Percentiles rank a stretch among this genome's conserved stretches.
Conservation (phyloP, 2,329 filamentous ascomycete genomes). For the Fusarium decemcellulare region DNA sequence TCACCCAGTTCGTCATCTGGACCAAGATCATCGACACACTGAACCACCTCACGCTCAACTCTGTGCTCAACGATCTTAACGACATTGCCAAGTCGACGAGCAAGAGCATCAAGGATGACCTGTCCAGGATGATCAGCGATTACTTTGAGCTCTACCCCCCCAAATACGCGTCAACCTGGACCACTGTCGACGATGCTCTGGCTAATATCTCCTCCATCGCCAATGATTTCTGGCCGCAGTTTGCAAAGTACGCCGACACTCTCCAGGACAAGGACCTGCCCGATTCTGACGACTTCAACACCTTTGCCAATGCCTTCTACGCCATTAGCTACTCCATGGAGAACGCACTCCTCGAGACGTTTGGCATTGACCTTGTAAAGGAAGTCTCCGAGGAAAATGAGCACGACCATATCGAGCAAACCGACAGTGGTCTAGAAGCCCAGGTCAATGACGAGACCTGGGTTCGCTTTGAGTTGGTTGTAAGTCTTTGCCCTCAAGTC, state of each 20-base stretch:
- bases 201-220: constrained; percentile 47
- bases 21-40: constrained; percentile 55
- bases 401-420: constrained; percentile 29
- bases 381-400: constrained; percentile 39
- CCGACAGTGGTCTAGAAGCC: constrained; percentile 38
- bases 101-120: constrained; percentile 22
- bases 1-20: constrained; percentile 69
- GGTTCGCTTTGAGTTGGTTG: constrained; percentile 50
- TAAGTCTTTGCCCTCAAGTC: constrained; percentile 32
- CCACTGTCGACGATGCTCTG: constrained; percentile 43
- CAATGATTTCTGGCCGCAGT: constrained; percentile 46
- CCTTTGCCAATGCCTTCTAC: constrained; percentile 18
- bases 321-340: constrained; percentile 42
- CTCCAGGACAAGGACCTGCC: constrained; percentile 11
- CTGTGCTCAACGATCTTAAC: constrained; percentile 23
- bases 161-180: constrained; percentile 36
- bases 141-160: constrained; percentile 49
- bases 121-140: constrained; percentile 29
- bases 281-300: constrained; percentile 1
- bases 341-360: constrained; percentile 49
- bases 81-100: constrained; percentile 39
- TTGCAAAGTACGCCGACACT: constrained; percentile 24
- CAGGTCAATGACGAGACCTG: constrained; percentile 41
- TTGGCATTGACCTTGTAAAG: constrained; percentile 49
- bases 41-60: constrained; percentile 30